phyloP scores from a whole-genome alignment of 805 yeast species.

The Candida silvatica region DNA sequence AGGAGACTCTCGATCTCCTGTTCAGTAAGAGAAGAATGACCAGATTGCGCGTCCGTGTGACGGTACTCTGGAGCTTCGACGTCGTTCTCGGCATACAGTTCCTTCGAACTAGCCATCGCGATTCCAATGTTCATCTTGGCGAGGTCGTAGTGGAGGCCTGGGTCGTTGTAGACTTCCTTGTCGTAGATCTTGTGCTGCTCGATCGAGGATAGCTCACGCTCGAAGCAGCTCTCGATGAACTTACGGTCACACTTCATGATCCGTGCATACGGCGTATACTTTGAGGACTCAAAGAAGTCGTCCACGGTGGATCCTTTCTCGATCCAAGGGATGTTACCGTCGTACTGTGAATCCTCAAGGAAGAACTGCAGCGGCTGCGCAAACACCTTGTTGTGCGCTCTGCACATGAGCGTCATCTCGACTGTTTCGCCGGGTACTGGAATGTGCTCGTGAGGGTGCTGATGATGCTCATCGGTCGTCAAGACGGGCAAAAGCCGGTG shows the following conservation, averaged over 20 bases:
- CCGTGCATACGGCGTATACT: slow-evolving; percentile 46
- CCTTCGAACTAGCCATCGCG: slow-evolving; percentile 31
- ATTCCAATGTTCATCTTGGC: slow-evolving; percentile 50
- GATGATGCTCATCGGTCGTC: slow-evolving; percentile 42
- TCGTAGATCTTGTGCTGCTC: slow-evolving; percentile 46
- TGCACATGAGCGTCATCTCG: slow-evolving; percentile 57
- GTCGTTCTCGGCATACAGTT: slow-evolving; percentile 22
- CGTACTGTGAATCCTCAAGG: slow-evolving; percentile 14
- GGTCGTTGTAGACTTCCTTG: slow-evolving; percentile 37
- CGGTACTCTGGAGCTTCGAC: slow-evolving; percentile 48
- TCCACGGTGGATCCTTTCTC: slow-evolving; percentile 17
- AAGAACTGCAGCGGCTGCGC: slow-evolving; percentile 24
- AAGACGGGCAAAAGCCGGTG: slow-evolving; percentile 61
- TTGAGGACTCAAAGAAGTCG: slow-evolving; percentile 14
- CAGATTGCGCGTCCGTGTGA: slow-evolving; percentile 30
- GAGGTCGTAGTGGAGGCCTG: slow-evolving; percentile 40
- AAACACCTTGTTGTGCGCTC: slow-evolving; percentile 24
- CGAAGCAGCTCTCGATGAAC: slow-evolving; percentile 46
- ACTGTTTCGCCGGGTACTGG: slow-evolving; percentile 51
- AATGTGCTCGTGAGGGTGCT: slow-evolving; percentile 38
- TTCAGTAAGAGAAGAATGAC: slow-evolving; percentile 25
- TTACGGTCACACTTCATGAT: slow-evolving; percentile 56
- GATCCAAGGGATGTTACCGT: slow-evolving; percentile 52
- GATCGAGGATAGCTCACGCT: slow-evolving; percentile 51
- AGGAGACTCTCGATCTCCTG: slow-evolving; percentile 10